Evolutionary conservation across 768 basidiomycete genomes (phyloP), one percentile per base, ranked within the genome.

Genomic region (Tylopilus plumbeoviolaceoides): DNA sequence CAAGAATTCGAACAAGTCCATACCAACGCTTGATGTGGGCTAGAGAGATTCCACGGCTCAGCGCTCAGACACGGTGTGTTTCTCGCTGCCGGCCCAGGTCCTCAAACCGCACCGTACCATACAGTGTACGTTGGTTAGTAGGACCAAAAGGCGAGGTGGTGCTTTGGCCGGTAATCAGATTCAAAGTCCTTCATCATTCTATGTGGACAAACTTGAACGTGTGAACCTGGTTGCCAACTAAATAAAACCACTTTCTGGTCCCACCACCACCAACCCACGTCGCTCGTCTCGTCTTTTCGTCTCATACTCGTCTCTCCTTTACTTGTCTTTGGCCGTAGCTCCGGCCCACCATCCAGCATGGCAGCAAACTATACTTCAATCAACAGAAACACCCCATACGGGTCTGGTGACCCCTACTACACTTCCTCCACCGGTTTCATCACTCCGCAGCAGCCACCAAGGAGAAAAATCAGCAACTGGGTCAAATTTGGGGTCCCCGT

Each of bases 401-500:
- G 76, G 54, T 80, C 84, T 42, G 82, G 83, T 47, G 82, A 87
- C 65, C 83, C 85, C 8, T 82, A 83, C 72, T 84, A 86, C 70
- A 77, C 75, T 55, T 78, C 80, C 64, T 88, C 88, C 33, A 78
- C 87, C 3, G 88, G 87, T 48, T 87, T 77, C 59, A 80, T 88
- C 60, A 73, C 81, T 25, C 84, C 85, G 0, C 56, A 59, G 12
- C 55, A 62, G 53, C 65, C 74, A 36, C 60, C 58, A 44, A 85
- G 80, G 77, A 83, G 76, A 58, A 72, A 77, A 39, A 64, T 69
- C 47, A 88, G 81, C 72, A 81, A 78, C 51, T 92, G 86, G 89
- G 71, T 91, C 58, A 89, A 87, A 70, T 73, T 87, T 49, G 89
- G 86, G 58, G 63, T 90, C 20, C 89, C 89, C 15, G 67, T 87